Base-by-base conservation (phyloP, 768 basidiomycete genomes). In the Floccularia luteovirens region DNA sequence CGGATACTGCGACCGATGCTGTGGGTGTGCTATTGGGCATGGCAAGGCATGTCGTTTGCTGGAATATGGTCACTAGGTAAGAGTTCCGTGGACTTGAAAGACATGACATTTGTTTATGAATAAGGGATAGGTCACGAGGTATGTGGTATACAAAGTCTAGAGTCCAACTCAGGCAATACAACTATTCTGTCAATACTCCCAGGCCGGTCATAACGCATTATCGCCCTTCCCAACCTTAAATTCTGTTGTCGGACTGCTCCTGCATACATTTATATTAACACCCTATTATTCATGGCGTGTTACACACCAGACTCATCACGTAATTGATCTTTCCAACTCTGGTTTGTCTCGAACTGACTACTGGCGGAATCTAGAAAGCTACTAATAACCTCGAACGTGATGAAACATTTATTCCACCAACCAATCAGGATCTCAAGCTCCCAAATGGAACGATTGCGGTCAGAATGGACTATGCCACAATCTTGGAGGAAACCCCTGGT, bases 241-340 rank as follows among this genome's bases (percentile, higher is more conserved):
- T 49, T 44, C 56, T 20, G 43, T 58, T 5, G 41, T 69, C 16
- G 72, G 72, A 5, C 50, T 74, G 35, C 38, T 52, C 5, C 58
- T 70, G 11, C 72, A 73, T 48, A 65, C 66, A 1, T 68, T 64
- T 39, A 59, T 71, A n/a, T 51, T 71, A 30, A 75, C 76, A 52
- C 70, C 74, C 48, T 72, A 81, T 65, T 62, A 77, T 68, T 59
- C 82, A 58, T 80, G 84, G 84, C 69, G 74, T 47, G 59, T 77
- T 51, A 83, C 76, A 36, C 70, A 85, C 62, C 69, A 74, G 35
- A 73, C 57, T 5, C 74, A 75, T 53, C 79, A 82, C 60, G 84
- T 86, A 61, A 67, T 61, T 46, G n/a, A 20, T 38, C 16, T 25
- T 35, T 10, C n/a, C 36, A 17, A 33, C 17, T n/a, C 17, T 38